Evolutionary conservation across 1,284 basidiomycete genomes (phyloP), one percentile per base, ranked within the genome.

Genomic region (Pseudozyma pruni): DNA sequence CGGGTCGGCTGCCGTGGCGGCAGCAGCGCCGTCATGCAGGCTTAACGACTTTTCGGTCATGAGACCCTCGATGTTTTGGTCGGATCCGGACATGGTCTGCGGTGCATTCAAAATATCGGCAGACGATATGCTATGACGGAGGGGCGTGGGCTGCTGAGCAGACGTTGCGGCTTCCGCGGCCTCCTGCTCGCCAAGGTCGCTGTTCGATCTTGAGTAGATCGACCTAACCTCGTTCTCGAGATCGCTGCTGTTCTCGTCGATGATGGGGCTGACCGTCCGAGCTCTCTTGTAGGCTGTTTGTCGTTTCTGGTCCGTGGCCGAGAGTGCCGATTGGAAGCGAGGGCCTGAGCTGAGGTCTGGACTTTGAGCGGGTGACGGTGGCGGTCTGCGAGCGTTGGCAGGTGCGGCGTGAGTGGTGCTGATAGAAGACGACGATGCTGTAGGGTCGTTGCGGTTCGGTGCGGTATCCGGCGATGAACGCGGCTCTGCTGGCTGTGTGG

Each of bases 241-340:
- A 57, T 71, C 68, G 43, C 68, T 71, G 47, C 61, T 66, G 50
- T 66, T 66, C 37, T 71, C 68, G 68, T 71, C 68, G 48, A 71
- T 71, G 57, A 71, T 54, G 27, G 68, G 68, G 29, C 61, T 66
- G 39, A 61, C 62, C 20, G 68, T 71, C 8, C 68, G 50, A 32
- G 68, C 68, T 31, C 68, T 25, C 40, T 71, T 71, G 62, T 58
- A 71, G 14, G 60, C 49, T 13, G 51, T 38, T 7, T 44, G 19
- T 14, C 47, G 51, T 34, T 46, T 51, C 7, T 9, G 50, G 13
- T 62, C 39, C 25, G 51, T 20, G 2, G 44, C 25, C 5, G 58
- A 27, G 19, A 56, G 49, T 8, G 45, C 19, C 5, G 55, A 23
- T 2, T 50, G 16, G 33, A 63, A 69, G 7, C 54, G 52, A 23